Percentiles rank a stretch among this genome's conserved stretches.
These are phyloP conservation scores for Raphidocelis subcapitata DNA, from an alignment of 139 green algal species.

Conservation along the genomic window DNA sequence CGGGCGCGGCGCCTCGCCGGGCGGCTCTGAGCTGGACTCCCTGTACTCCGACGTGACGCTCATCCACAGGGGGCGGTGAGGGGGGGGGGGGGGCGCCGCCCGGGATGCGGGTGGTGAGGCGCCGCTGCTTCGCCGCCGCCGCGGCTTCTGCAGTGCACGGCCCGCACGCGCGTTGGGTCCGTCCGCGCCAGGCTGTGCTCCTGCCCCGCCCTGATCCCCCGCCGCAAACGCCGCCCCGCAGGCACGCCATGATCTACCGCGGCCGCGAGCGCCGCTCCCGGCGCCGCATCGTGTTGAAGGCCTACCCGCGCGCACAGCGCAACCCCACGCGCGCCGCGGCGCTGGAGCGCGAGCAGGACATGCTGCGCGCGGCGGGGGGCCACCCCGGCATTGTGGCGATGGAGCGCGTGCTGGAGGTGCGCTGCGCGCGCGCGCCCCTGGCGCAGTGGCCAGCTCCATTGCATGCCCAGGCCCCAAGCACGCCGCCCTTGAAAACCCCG, in stretches of 20 bases:
- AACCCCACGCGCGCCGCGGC: background rate
- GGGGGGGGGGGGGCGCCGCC: background rate
- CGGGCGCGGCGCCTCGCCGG: no score
- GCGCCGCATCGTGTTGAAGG: conserved; percentile 17
- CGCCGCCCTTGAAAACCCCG: no score
- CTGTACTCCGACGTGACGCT: conserved; percentile 23
- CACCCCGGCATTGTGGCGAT: conserved; percentile 2
- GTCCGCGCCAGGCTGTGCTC: background rate
- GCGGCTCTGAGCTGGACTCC: conserved; percentile 1
- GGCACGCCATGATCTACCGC: conserved; percentile 21
- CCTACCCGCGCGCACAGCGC: background rate
- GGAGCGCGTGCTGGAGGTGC: background rate
- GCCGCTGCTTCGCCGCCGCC: no score
- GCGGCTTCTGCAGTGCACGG: background rate
- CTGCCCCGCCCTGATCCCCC: background rate
- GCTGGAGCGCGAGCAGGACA: conserved; percentile 15
- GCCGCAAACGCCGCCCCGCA: background rate
- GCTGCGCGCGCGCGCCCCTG: background rate
- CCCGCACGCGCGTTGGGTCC: background rate
- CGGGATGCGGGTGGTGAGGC: background rate
- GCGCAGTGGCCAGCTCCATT: no score
- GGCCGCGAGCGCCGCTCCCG: conserved; percentile 17
- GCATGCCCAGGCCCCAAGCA: no score
- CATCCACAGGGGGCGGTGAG: conserved; percentile 19
- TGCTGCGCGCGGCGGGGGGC: background rate